Base-by-base conservation (phyloP, 2,329 filamentous ascomycete genomes). In the Alternaria atra region DNA sequence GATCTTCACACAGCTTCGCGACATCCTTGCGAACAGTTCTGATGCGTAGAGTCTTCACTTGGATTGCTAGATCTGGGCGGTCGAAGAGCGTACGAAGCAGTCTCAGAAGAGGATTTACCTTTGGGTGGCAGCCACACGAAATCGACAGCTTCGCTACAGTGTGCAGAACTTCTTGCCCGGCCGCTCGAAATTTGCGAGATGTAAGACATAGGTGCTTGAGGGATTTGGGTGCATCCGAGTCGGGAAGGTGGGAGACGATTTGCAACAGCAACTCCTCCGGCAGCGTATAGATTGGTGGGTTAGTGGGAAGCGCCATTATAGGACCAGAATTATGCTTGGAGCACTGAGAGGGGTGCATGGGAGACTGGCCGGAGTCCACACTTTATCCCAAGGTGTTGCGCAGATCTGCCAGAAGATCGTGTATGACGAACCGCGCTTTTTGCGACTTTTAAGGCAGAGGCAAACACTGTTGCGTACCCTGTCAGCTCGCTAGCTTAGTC, bases 201-300 rank as follows among this genome's bases (percentile, higher is more conserved):
- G 60, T 56, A 2, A 66, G 58, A n/a, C 62, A 65, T 3, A 72
- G 43, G 25, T 61, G 60, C 13, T 63, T 64, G 27, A 73, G 67
- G 10, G 68, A 27, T 23, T 29, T 51, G 15, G 64, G 60, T 32
- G 55, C 52, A 47, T 34, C 29, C 10, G 66, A 58, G 43, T 68
- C 61, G 20, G 61, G 60, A n/a, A 68, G 55, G 13, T 63, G 47
- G n/a, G 39, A 47, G 6, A 65, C 62, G 32, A 68, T 61, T 1
- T 70, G 65, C 8, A 72, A 46, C 12, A 73, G 40, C 13, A 73
- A 54, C 52, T 73, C 71, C 6, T 69, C 61, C 12, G 71, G 71
- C 12, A 72, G 63, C 25, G 47, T 29, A 10, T 67, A 50, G 25
- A 68, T 57, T 25, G 47, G 52, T 35, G 23, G 60, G 29, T 52